These are phyloP conservation scores for Prunella vulgaris DNA, from an alignment of 257 asterid species.

Conservation along the genomic window DNA sequence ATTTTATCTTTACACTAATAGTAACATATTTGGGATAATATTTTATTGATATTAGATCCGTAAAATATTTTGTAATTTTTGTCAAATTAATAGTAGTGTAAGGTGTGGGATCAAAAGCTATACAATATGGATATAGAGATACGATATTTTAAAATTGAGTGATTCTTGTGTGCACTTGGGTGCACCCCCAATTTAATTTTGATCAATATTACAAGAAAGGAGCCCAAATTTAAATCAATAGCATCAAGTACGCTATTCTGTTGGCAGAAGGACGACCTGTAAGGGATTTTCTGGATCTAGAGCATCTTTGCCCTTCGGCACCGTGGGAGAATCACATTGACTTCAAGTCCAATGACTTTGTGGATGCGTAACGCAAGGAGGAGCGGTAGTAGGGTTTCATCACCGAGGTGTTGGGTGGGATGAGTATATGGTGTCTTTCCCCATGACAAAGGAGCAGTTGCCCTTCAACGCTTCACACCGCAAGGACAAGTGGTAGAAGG, in stretches of 20 bases:
- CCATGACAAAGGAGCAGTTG: constrained; percentile 50
- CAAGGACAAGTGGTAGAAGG: no score
- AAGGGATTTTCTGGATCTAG: constrained; percentile 40
- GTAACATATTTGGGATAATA: no score
- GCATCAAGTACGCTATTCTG: constrained; percentile 63
- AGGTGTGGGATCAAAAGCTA: no score
- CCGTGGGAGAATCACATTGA: constrained; percentile 36
- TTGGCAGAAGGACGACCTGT: constrained; percentile 39
- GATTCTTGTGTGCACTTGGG: no score
- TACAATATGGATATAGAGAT: no score
- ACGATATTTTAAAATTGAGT: no score
- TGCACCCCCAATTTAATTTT: no score
- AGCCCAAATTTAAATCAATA: constrained; percentile 55
- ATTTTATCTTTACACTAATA: no score
- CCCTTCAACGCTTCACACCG: constrained; percentile 29
- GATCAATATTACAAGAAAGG: constrained; percentile 61
- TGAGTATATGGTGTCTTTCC: constrained; percentile 51
- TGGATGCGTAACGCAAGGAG: constrained; percentile 60
- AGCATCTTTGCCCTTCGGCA: constrained; percentile 57
- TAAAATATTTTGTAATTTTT: no score
- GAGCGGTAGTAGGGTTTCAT: constrained; percentile 97
- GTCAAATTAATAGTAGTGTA: no score
- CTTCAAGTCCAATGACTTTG: constrained; percentile 53
- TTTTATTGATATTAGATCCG: no score
- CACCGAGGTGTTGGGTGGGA: constrained; percentile 28